These are phyloP conservation scores for Peronospora farinosa DNA, from an alignment of 352 stramenopile species.

Conservation along the genomic window DNA sequence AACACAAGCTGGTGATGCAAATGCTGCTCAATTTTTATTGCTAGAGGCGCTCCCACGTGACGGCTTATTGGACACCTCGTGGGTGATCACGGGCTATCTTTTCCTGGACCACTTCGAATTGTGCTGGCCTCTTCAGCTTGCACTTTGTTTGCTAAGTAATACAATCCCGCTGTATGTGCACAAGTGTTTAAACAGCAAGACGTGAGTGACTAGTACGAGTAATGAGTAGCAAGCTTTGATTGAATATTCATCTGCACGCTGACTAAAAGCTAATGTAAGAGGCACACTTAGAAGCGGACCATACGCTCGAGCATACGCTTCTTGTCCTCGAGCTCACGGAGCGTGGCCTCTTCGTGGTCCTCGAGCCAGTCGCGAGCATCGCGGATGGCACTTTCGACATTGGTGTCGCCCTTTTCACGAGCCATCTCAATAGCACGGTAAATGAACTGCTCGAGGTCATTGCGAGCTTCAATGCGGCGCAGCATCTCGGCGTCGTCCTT, in stretches of 20 bases:
- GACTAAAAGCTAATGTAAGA: constrained; percentile 30
- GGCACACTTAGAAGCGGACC: constrained; percentile 51
- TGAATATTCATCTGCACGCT: constrained; percentile 25
- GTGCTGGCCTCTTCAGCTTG: no score
- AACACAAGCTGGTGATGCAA: no score
- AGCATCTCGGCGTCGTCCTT: constrained; percentile 69
- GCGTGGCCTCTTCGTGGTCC: constrained; percentile 80
- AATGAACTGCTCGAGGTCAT: constrained; percentile 66
- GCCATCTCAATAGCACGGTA: constrained; percentile 66
- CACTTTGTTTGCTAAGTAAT: no score
- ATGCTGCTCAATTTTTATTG: no score
- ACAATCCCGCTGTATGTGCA: no score
- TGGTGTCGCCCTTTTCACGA: constrained; percentile 59
- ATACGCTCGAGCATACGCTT: constrained; percentile 77
- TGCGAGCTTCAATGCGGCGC: constrained; percentile 58
- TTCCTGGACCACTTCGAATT: no score
- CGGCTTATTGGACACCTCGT: no score
- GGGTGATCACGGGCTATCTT: no score
- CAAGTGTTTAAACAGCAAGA: no score
- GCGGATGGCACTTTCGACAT: constrained; percentile 73
- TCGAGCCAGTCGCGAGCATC: constrained; percentile 87
- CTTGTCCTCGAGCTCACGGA: constrained; percentile 93
- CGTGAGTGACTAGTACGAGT: constrained; percentile 8
- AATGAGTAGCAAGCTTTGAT: constrained; percentile 37
- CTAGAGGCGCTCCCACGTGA: no score